These are phyloP conservation scores for Coprinellus aureogranulatus DNA, from an alignment of 768 basidiomycete genomes.

Conservation along the genomic window DNA sequence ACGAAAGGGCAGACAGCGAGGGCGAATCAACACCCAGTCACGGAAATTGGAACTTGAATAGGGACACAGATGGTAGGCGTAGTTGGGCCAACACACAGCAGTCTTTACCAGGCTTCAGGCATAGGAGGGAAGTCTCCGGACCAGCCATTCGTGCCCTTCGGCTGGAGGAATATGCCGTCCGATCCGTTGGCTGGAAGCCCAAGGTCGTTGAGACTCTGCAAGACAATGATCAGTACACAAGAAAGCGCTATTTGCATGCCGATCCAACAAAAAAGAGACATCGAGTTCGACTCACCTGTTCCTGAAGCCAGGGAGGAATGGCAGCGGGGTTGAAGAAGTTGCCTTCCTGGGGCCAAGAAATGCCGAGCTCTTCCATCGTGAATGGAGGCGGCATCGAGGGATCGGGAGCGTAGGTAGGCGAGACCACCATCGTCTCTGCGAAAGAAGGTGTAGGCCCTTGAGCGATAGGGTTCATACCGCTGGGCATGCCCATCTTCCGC, in stretches of 20 bases:
- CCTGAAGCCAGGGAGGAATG: conserved; percentile 90
- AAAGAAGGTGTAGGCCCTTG: conserved; percentile 54
- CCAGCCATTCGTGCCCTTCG: conserved; percentile 72
- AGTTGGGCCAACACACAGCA: too few species aligned
- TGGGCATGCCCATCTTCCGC: conserved; percentile 74
- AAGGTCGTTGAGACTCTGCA: conserved; percentile 81
- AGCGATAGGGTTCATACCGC: conserved; percentile 42
- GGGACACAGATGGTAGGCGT: too few species aligned
- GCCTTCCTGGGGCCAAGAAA: conserved; percentile 64
- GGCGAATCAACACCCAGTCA: too few species aligned
- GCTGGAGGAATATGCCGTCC: conserved; percentile 84
- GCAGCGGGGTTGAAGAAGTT: conserved; percentile 73
- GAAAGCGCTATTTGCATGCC: not conserved
- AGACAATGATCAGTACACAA: conserved; percentile 6
- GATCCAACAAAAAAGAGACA: not conserved
- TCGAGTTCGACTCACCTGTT: conserved; percentile 57
- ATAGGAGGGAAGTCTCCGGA: conserved; percentile 69
- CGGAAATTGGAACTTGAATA: too few species aligned
- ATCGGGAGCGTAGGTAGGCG: conserved; percentile 49
- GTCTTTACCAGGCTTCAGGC: conserved; percentile 81
- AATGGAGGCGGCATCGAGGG: conserved; percentile 58
- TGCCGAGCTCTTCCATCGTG: conserved; percentile 83
- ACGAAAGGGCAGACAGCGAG: too few species aligned
- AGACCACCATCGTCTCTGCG: conserved; percentile 58
- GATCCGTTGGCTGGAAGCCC: conserved; percentile 90